Conservation (phyloP, 2,329 filamentous ascomycete genomes). For the Colletotrichum spinosum region DNA sequence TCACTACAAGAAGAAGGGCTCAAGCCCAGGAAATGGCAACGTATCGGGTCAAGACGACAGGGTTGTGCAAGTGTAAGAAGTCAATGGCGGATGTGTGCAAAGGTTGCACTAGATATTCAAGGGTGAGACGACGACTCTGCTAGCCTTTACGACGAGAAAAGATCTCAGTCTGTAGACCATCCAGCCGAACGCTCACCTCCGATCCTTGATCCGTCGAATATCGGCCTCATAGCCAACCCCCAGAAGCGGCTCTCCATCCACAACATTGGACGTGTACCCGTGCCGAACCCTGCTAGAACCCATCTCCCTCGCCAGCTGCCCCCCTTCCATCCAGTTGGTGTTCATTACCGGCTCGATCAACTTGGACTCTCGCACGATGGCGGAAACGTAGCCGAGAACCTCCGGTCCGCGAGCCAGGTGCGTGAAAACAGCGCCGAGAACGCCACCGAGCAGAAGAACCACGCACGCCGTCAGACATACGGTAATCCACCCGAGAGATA, state of each 20-base stretch:
- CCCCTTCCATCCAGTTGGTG: constrained; percentile 3
- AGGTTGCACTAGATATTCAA: background rate
- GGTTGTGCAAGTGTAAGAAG: too few relatives aligned
- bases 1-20: background rate
- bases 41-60: too few relatives aligned
- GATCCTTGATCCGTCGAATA: constrained; percentile 5
- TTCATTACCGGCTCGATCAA: constrained; percentile 1
- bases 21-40: too few relatives aligned
- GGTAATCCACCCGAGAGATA: background rate
- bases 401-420: constrained; percentile 12
- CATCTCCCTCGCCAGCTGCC: background rate
- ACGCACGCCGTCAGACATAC: background rate
- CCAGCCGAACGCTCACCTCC: background rate
- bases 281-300: background rate
- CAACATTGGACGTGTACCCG: background rate
- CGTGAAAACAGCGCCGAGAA: constrained; percentile 3
- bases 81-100: too few relatives aligned
- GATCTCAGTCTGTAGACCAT: background rate
- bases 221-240: constrained; percentile 5
- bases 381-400: constrained; percentile 12
- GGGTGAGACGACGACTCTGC: background rate
- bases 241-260: constrained; percentile 10
- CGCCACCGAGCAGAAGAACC: background rate
- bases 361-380: constrained; percentile 15
- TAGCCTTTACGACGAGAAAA: background rate